These are phyloP conservation scores for Zygotorulaspora sp. DNA, from an alignment of 805 yeast genomes.

Conservation along the genomic window DNA sequence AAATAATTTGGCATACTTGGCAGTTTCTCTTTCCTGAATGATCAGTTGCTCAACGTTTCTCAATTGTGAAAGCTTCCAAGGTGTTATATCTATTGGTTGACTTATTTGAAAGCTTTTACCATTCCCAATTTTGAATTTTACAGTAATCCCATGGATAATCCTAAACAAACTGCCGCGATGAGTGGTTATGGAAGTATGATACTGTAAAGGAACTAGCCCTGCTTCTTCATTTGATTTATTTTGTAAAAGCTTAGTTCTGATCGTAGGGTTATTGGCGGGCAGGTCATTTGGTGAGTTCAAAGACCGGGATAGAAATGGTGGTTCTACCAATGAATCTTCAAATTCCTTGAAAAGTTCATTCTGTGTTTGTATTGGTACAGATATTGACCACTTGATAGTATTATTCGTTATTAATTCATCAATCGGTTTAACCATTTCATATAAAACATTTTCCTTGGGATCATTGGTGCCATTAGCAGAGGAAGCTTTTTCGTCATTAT, in stretches of 20 bases:
- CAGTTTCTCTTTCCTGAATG: slow-evolving; percentile 46
- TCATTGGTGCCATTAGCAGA: slow-evolving; percentile 34
- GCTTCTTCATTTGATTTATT: slow-evolving; percentile 22
- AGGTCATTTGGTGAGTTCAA: slow-evolving; percentile 8
- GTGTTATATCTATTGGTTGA: slow-evolving; percentile 52
- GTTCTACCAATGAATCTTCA: slow-evolving; percentile 33
- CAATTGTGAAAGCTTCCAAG: slow-evolving; percentile 47
- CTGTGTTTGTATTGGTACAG: slow-evolving; percentile 28
- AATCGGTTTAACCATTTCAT: slow-evolving; percentile 31
- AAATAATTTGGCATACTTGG: slow-evolving; percentile 36
- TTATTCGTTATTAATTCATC: slow-evolving; percentile 30
- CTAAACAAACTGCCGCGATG: slow-evolving; percentile 46
- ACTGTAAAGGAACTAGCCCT: slow-evolving; percentile 34
- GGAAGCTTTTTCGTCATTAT: slow-evolving; percentile 39
- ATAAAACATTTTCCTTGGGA: slow-evolving; percentile 42
- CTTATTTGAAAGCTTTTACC: slow-evolving; percentile 47
- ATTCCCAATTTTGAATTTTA: slow-evolving; percentile 46
- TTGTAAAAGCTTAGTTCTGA: slow-evolving; percentile 28
- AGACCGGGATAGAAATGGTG: slow-evolving; percentile 24
- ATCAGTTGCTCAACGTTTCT: slow-evolving; percentile 51
- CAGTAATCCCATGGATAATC: slow-evolving; percentile 46
- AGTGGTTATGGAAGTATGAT: slow-evolving; percentile 48
- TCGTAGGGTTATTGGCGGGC: slow-evolving; percentile 4
- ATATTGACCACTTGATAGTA: slow-evolving; percentile 25
- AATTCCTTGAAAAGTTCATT: slow-evolving; percentile 29